phyloP scores from a whole-genome alignment of 1,139 yeast species.

The Kodamaea alishanica region DNA sequence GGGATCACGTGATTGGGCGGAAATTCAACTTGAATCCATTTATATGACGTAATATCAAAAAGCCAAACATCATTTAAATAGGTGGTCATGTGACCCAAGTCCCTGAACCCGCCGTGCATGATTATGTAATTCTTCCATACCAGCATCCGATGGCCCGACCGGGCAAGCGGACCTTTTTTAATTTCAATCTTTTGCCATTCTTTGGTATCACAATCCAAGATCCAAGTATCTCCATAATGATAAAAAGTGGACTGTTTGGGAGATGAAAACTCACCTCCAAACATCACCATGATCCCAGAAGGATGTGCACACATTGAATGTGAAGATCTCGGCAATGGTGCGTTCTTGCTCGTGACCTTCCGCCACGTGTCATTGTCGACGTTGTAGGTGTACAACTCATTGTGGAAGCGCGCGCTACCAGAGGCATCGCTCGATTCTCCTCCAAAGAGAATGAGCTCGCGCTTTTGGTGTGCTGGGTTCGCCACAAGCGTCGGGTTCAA shows the following conservation, averaged over 20 bases:
- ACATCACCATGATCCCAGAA: slow-evolving; percentile 76
- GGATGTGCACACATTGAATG: slow-evolving; percentile 95
- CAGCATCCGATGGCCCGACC: slow-evolving; percentile 90
- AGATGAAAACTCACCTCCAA: slow-evolving; percentile 96
- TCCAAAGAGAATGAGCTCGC: slow-evolving; percentile 81
- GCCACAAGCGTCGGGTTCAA: slow-evolving; percentile 74
- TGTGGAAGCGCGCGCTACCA: slow-evolving; percentile 62
- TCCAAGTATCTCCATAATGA: slow-evolving; percentile 96
- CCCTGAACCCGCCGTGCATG: slow-evolving; percentile 90
- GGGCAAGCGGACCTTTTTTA: slow-evolving; percentile 72
- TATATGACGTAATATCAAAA: slow-evolving; percentile 82
- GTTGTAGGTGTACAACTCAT: slow-evolving; percentile 72
- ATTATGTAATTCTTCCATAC: slow-evolving; percentile 88
- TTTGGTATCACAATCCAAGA: slow-evolving; percentile 74
- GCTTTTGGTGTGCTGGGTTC: slow-evolving; percentile 70
- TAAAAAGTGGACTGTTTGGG: slow-evolving; percentile 95
- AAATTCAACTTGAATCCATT: slow-evolving; percentile 87
- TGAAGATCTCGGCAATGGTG: slow-evolving; percentile 91
- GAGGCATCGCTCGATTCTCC: slow-evolving; percentile 67
- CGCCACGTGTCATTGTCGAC: slow-evolving; percentile 84
- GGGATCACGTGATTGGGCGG: slow-evolving; percentile 81
- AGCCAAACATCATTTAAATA: slow-evolving; percentile 88
- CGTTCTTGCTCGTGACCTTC: slow-evolving; percentile 69
- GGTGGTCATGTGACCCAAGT: slow-evolving; percentile 77
- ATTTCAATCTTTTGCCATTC: slow-evolving; percentile 89